Evolutionary conservation across 225 moss, liverwort and hornwort species (phyloP).

Genomic region (Ulota crispa): DNA sequence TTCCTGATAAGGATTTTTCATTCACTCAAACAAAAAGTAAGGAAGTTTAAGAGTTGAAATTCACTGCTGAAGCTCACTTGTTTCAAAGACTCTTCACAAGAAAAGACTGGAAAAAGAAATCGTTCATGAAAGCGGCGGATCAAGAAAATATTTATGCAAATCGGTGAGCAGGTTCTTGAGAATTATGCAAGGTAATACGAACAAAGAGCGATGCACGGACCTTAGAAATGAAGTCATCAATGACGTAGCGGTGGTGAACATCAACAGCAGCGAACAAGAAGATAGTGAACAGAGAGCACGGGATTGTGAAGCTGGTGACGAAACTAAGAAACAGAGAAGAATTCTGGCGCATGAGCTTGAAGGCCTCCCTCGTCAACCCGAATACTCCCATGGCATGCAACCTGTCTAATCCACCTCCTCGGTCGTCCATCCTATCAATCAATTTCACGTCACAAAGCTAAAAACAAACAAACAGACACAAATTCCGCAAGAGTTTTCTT

Average conservation of each 20-base stretch:
- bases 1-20: too few species aligned
- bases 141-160: not conserved
- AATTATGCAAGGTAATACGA: not conserved
- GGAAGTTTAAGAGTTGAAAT: not conserved
- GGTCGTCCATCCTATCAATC: constrained; percentile 15
- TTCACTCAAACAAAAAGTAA: not conserved
- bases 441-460: not conserved
- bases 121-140: not conserved
- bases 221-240: constrained; percentile 41
- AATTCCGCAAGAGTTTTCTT: not conserved
- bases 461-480: not conserved
- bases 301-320: constrained; percentile 43
- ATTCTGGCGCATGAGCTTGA: constrained; percentile 31
- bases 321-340: constrained; percentile 38
- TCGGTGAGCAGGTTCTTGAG: not conserved
- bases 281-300: constrained; percentile 37
- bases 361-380: constrained; percentile 39
- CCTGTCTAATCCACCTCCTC: not conserved
- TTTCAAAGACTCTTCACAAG: not conserved
- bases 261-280: constrained; percentile 34
- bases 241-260: constrained; percentile 34
- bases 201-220: constrained; percentile 1
- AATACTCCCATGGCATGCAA: constrained; percentile 29
- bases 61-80: not conserved
- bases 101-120: not conserved